Evolutionary conservation across 495 filamentous ascomycete species (phyloP), one percentile per base, ranked within the genome.

Genomic region (Penicillium chermesinum): DNA sequence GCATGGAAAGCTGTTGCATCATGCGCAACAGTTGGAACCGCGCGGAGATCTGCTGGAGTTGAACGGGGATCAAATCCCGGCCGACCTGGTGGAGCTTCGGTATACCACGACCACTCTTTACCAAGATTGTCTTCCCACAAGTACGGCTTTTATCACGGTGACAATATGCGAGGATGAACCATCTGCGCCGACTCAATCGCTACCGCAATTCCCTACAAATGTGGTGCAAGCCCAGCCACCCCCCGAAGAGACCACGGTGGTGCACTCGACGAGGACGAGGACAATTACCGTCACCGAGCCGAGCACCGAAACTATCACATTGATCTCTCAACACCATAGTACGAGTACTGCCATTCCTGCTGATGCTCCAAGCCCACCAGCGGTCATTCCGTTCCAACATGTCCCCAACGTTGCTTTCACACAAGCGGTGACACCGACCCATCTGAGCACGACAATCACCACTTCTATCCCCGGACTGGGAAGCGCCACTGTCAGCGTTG

Each of bases 31-130:
- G 1, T 5, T 49, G 14, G 52, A 53, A 14, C 41, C 49, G 0
- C 36, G 48, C 36, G 46, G 38, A n/a, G 1, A 48, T 10, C 4
- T 30, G 49, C 44, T 13, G 38, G 47, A 33, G 19, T 12, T 38
- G 41, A 30, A 10, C 10, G 49, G 48, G 3, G 32, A 50, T 17
- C 34, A 14, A 19, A 45, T 48, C 1, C 45, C 48, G 0, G 59
- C 53, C 0, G 48, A 65, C 33, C 40, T 52, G 27, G 19, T 56
- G 1, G 59, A 62, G 22, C 49, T 52, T 7, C 37, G 55, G 22
- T 67, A 61, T 8, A 12, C 62, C 18, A 69, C 64, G 5, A 62
- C 54, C 0, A 67, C 65, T 5, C 41, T 65, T 6, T 54, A 48
- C 17, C 47, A 46, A 25, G 41, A 61, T 0, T 63, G 59, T 30